Conservation (phyloP, 495 filamentous ascomycete genomes). For the Haplographium delicatum region DNA sequence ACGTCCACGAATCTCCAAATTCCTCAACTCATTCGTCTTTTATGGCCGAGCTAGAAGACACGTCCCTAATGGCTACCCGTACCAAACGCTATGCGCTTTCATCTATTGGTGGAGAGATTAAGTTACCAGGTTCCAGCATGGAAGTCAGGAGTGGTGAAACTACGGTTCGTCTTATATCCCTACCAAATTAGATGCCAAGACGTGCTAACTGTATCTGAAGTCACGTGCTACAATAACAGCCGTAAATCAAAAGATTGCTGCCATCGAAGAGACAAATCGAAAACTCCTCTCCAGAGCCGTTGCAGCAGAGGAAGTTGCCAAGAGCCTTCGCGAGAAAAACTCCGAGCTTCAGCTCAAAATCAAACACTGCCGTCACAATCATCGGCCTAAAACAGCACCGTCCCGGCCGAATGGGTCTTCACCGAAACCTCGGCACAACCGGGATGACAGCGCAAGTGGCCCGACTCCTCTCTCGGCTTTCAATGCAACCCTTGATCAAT, state of each 20-base stretch:
- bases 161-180: slow-evolving; percentile 8
- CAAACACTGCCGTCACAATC: slow-evolving; percentile 9
- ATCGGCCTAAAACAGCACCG: slow-evolving; percentile 19
- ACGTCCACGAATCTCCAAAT: slow-evolving; percentile 6
- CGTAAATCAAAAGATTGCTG: slow-evolving; percentile 19
- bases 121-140: slow-evolving; percentile 1
- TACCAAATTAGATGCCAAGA: too few species aligned
- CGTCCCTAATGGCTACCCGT: slow-evolving; percentile 6
- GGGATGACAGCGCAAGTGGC: neutral
- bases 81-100: neutral
- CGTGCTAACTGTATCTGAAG: slow-evolving; percentile 8
- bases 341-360: slow-evolving; percentile 14
- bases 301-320: slow-evolving; percentile 17
- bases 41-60: slow-evolving; percentile 22
- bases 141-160: slow-evolving; percentile 12
- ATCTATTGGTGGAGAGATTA: neutral
- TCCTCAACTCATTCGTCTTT: slow-evolving; percentile 15
- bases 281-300: slow-evolving; percentile 16
- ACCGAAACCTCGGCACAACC: neutral
- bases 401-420: too few species aligned
- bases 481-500: slow-evolving; percentile 1
- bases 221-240: slow-evolving; percentile 19
- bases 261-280: slow-evolving; percentile 20
- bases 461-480: slow-evolving; percentile 14
- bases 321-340: slow-evolving; percentile 16